phyloP scores from a whole-genome alignment of 2,329 filamentous ascomycete species.

The Cryphonectria parasitica region DNA sequence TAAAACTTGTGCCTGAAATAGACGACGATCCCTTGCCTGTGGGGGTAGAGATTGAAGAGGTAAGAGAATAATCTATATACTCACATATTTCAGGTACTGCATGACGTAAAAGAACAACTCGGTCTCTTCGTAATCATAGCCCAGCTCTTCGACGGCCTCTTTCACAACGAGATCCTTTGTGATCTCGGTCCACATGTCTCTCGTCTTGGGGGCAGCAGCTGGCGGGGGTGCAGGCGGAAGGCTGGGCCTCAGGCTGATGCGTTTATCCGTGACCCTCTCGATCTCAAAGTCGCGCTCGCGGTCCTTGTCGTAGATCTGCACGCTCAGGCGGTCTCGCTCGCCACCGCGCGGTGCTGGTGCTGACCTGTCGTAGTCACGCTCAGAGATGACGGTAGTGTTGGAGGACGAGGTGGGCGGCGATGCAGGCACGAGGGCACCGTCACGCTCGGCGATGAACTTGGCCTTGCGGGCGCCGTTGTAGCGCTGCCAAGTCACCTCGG shows the following conservation, averaged over 20 bases:
- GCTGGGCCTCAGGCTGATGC: constrained; percentile 44
- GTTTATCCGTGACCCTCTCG: constrained; percentile 59
- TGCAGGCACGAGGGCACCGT: constrained; percentile 36
- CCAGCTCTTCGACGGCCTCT: constrained; percentile 82
- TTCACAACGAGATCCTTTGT: constrained; percentile 88
- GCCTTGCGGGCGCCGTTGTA: constrained; percentile 78
- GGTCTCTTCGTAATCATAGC: constrained; percentile 90
- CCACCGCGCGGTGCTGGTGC: constrained; percentile 29
- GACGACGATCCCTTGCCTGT: no score
- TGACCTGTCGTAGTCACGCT: constrained; percentile 36
- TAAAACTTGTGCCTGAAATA: neutral
- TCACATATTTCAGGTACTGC: constrained; percentile 85
- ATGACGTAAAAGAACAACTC: constrained; percentile 91
- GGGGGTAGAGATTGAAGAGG: neutral
- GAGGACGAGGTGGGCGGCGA: constrained; percentile 38
- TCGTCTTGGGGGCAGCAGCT: constrained; percentile 43
- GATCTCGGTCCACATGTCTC: constrained; percentile 93
- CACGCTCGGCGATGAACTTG: constrained; percentile 72
- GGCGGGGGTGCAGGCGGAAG: constrained; percentile 41
- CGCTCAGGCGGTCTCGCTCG: constrained; percentile 47
- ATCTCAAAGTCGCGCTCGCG: constrained; percentile 55
- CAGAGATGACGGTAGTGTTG: constrained; percentile 33
- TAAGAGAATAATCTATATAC: constrained; percentile 42
- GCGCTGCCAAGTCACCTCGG: constrained; percentile 78
- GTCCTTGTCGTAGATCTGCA: constrained; percentile 49